Conservation (phyloP, 371 early-diverging fungal species). For the Mortierella sp. region DNA sequence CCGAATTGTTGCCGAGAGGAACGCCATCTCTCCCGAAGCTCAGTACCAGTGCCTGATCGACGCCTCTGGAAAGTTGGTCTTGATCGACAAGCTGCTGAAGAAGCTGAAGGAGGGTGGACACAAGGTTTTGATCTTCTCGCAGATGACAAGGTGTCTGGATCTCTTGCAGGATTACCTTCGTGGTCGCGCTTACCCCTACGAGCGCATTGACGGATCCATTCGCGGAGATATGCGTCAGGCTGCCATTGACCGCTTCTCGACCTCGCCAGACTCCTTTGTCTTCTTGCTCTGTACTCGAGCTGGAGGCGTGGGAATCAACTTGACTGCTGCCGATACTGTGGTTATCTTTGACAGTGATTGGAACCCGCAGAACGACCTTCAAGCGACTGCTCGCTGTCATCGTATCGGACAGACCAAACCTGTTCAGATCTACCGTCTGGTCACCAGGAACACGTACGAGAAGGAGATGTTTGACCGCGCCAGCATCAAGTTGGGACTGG, state of each 20-base stretch:
- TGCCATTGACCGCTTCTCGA: slow-evolving; percentile 94
- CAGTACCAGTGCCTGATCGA: slow-evolving; percentile 85
- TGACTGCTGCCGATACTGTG: slow-evolving; percentile 96
- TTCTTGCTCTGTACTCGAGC: slow-evolving; percentile 91
- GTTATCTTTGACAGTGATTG: slow-evolving; percentile 97
- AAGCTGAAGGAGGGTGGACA: slow-evolving; percentile 88
- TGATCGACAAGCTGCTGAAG: slow-evolving; percentile 89
- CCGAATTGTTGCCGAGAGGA: slow-evolving; percentile 75
- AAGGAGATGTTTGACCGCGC: slow-evolving; percentile 97
- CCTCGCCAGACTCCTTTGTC: slow-evolving; percentile 81
- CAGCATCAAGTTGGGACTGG: slow-evolving; percentile 93
- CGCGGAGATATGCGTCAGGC: slow-evolving; percentile 95
- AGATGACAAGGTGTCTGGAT: slow-evolving; percentile 91
- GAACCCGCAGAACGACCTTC: slow-evolving; percentile 98
- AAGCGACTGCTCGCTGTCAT: slow-evolving; percentile 95
- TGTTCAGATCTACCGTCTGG: slow-evolving; percentile 90
- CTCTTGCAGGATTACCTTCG: slow-evolving; percentile 92
- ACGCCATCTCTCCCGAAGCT: slow-evolving; percentile 69
- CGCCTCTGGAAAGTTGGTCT: slow-evolving; percentile 90
- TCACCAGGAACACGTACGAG: slow-evolving; percentile 95
- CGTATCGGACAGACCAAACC: slow-evolving; percentile 97
- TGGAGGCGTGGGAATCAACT: slow-evolving; percentile 96
- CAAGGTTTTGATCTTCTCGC: slow-evolving; percentile 96
- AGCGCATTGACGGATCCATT: slow-evolving; percentile 92
- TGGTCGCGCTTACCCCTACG: slow-evolving; percentile 81